phyloP scores from a whole-genome alignment of 805 yeast species.

The Zygosaccharomyces bisporus region DNA sequence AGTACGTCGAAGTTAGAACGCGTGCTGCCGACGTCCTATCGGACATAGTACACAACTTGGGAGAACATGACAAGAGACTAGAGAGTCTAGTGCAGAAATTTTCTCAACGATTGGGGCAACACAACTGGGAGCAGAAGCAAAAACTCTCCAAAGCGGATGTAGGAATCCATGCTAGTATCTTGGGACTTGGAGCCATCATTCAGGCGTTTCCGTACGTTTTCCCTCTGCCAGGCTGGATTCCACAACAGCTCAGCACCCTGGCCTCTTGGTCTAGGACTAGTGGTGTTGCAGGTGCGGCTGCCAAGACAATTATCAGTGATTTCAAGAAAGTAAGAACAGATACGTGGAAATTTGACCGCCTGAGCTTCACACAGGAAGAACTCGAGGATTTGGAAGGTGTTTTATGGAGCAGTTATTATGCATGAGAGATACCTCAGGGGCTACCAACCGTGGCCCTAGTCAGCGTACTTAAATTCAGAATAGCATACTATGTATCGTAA shows the following conservation, averaged over 20 bases:
- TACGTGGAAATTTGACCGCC: conserved; percentile 90
- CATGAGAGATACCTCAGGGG: conserved; percentile 37
- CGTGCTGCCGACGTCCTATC: conserved; percentile 71
- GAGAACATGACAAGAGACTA: conserved; percentile 39
- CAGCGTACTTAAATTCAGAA: not conserved
- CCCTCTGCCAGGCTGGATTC: conserved; percentile 92
- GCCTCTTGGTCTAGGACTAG: conserved; percentile 71
- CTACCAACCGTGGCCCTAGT: too few species aligned
- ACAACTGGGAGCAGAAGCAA: conserved; percentile 30
- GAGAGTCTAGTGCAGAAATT: conserved; percentile 43
- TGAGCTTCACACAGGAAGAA: conserved; percentile 69
- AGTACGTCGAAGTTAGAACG: conserved; percentile 70
- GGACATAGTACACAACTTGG: conserved; percentile 67
- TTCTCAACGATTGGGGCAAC: conserved; percentile 27
- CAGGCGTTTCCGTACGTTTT: conserved; percentile 86
- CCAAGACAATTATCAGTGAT: conserved; percentile 73
- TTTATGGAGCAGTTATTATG: conserved; percentile 86
- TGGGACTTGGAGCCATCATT: conserved; percentile 84
- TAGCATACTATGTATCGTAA: not conserved
- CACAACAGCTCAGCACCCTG: conserved; percentile 60
- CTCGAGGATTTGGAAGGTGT: conserved; percentile 93
- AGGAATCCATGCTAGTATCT: conserved; percentile 73
- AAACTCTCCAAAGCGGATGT: conserved; percentile 41
- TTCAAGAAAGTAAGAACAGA: conserved; percentile 92
- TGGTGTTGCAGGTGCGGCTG: conserved; percentile 78